Evolutionary conservation across 225 moss, liverwort and hornwort species (phyloP).

Genomic region (Sphagnum tenellum): DNA sequence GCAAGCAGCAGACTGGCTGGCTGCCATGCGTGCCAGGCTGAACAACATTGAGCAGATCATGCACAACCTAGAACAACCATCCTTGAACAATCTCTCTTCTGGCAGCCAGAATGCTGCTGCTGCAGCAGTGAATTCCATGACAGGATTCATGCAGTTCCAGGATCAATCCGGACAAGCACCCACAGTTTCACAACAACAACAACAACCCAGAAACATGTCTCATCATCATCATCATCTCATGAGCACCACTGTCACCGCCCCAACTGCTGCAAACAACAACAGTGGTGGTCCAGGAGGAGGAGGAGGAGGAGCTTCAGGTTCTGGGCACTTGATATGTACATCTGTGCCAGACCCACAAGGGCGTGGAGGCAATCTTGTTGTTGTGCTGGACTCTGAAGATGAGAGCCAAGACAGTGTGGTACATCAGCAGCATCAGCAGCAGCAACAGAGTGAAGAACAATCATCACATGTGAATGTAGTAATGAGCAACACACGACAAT

Average conservation of each 20-base stretch:
- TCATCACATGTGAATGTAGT: too few relatives aligned
- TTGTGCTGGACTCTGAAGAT: neutral
- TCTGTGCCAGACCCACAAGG: neutral
- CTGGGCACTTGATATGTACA: too few relatives aligned
- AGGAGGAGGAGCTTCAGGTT: neutral
- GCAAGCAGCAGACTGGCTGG: slow-evolving; percentile 23
- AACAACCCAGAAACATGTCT: neutral
- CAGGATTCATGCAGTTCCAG: neutral
- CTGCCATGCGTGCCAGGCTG: slow-evolving; percentile 28
- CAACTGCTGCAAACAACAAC: neutral
- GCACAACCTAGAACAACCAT: slow-evolving; percentile 18
- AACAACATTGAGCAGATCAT: slow-evolving; percentile 33
- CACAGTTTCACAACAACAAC: neutral
- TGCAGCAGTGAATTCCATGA: neutral
- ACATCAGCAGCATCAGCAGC: neutral
- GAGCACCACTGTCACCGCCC: neutral
- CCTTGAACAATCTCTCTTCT: slow-evolving; percentile 2
- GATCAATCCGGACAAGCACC: neutral
- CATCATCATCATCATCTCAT: neutral
- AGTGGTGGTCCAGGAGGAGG: neutral
- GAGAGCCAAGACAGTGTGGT: neutral
- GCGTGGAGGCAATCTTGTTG: neutral
- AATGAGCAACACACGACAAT: too few relatives aligned
- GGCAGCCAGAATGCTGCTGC: neutral
- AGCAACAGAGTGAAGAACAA: too few relatives aligned